phyloP scores from a whole-genome alignment of 1,284 basidiomycete species.

The Marasmius sp. region DNA sequence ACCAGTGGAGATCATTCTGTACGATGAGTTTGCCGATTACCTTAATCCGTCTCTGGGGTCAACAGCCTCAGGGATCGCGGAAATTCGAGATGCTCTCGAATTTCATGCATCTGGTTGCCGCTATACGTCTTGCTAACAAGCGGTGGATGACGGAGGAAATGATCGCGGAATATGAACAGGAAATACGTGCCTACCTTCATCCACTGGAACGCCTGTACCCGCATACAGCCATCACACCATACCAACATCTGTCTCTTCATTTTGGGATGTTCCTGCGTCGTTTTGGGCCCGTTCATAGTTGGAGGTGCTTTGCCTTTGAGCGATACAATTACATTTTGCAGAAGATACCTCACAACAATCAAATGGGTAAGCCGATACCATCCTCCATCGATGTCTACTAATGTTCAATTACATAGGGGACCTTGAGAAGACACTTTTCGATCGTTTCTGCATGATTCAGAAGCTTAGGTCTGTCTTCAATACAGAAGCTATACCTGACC shows the following conservation, averaged over 20 bases:
- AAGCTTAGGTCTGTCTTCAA: too few relatives aligned
- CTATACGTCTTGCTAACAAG: conserved; percentile 29
- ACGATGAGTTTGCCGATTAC: conserved; percentile 31
- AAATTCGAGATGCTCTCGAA: conserved; percentile 38
- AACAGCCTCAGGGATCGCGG: conserved; percentile 13
- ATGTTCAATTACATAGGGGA: too few relatives aligned
- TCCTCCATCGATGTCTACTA: too few relatives aligned
- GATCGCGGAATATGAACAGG: conserved; percentile 23
- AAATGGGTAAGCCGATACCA: conserved; percentile 27
- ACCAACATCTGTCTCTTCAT: conserved; percentile 39
- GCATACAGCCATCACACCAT: conserved; percentile 26
- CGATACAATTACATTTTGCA: conserved; percentile 33
- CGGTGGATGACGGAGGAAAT: conserved; percentile 16
- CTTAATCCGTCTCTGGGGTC: conserved; percentile 34
- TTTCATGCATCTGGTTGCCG: conserved; percentile 36
- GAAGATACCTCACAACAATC: conserved; percentile 27
- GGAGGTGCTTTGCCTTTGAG: conserved; percentile 37
- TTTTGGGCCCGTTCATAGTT: conserved; percentile 35
- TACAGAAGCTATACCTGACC: too few relatives aligned
- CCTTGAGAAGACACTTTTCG: too few relatives aligned
- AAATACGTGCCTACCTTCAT: conserved; percentile 29
- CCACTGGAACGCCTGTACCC: conserved; percentile 31
- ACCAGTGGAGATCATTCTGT: conserved; percentile 35
- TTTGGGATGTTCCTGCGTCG: conserved; percentile 22
- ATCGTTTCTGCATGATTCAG: too few relatives aligned